A percentile compares a stretch with the other conserved stretches of the same genome.
phyloP scores from a whole-genome alignment of 495 filamentous ascomycete genomes.

The Penicillium robsamsonii region DNA sequence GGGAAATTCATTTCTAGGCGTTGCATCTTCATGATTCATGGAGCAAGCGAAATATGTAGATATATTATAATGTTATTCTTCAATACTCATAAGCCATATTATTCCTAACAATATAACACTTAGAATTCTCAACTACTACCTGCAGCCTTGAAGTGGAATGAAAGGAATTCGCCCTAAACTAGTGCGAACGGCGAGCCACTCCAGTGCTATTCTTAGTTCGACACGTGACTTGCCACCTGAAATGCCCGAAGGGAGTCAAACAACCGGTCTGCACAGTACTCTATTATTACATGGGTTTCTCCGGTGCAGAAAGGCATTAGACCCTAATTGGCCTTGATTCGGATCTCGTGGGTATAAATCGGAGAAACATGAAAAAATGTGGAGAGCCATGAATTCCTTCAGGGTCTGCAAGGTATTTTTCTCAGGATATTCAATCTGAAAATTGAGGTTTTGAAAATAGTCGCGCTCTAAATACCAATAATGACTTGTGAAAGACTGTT shows the following conservation, averaged over 20 bases:
- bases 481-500: too few species aligned
- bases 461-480: too few species aligned
- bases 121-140: neutral
- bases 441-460: too few species aligned
- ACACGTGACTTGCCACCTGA: neutral
- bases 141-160: neutral
- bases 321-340: constrained; percentile 5
- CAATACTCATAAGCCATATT: neutral
- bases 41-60: constrained; percentile 8
- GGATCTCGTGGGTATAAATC: constrained; percentile 1
- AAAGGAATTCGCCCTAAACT: neutral
- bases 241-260: neutral
- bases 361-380: constrained; percentile 8
- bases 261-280: neutral
- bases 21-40: constrained; percentile 11
- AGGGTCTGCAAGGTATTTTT: too few species aligned
- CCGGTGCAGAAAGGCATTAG: neutral
- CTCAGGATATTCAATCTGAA: too few species aligned
- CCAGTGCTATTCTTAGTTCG: neutral
- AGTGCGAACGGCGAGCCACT: neutral
- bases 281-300: neutral
- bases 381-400: neutral
- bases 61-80: neutral
- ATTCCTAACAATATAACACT: neutral
- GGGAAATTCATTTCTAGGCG: neutral